Conservation (phyloP, 352 stramenopile genomes). For the Peronospora belbahrii region DNA sequence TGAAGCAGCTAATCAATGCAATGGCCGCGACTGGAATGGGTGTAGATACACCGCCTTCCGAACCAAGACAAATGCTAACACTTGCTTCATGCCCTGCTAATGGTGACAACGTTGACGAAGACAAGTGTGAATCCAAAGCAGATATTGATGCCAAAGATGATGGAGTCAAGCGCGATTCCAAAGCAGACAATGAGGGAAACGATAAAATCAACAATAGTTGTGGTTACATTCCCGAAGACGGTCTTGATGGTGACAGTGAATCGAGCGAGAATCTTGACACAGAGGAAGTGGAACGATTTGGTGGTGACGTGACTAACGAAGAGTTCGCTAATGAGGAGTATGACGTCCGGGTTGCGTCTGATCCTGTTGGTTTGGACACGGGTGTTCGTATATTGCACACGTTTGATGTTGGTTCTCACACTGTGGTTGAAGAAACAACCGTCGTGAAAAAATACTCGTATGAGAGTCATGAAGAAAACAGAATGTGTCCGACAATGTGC, state of each 20-base stretch:
- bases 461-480: not conserved
- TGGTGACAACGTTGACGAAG: conserved; percentile 7
- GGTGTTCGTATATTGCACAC: not conserved
- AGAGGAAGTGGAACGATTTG: not conserved
- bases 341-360: not conserved
- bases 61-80: not conserved
- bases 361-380: not conserved
- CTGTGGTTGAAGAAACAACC: conserved; percentile 3
- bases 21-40: conserved; percentile 18
- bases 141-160: conserved; percentile 12
- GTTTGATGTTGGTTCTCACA: conserved; percentile 2
- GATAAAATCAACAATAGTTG: conserved; percentile 7
- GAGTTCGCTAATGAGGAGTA: conserved; percentile 1
- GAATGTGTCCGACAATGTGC: not conserved
- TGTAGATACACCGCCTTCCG: conserved; percentile 1
- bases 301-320: not conserved
- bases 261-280: not conserved
- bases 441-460: conserved; percentile 6
- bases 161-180: conserved; percentile 9
- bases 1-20: conserved; percentile 8
- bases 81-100: not conserved
- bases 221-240: not conserved
- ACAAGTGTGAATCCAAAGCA: conserved; percentile 5
- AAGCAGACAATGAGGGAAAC: conserved; percentile 11
- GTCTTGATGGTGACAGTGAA: not conserved